Percentiles rank a stretch among this genome's conserved stretches.
phyloP scores from a whole-genome alignment of 1,284 basidiomycete species.

The Stereum hirsutum region DNA sequence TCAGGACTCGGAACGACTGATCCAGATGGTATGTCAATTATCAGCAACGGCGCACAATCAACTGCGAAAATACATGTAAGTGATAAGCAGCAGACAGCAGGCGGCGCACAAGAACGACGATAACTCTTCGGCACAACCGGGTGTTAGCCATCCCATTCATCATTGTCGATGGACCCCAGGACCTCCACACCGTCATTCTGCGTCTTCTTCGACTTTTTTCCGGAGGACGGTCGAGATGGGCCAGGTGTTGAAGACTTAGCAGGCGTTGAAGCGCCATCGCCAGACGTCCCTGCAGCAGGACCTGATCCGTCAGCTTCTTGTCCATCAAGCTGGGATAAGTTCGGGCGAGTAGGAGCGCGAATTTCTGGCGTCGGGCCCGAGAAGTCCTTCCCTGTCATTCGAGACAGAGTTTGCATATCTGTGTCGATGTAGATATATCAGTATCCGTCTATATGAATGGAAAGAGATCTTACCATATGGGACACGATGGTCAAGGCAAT shows the following conservation, averaged over 20 bases:
- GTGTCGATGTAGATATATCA: background rate
- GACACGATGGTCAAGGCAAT: constrained; percentile 54
- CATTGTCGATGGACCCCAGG: constrained; percentile 18
- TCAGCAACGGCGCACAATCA: no score
- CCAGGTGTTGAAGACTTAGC: no score
- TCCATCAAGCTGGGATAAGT: constrained; percentile 10
- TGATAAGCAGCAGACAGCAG: no score
- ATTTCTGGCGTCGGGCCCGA: constrained; percentile 72
- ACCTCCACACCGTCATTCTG: constrained; percentile 16
- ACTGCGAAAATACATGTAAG: no score
- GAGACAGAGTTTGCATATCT: constrained; percentile 64
- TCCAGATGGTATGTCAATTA: no score
- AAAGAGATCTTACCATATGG: constrained; percentile 45
- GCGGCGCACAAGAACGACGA: no score
- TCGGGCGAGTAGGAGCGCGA: constrained; percentile 35
- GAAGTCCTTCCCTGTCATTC: constrained; percentile 76
- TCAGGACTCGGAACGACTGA: no score
- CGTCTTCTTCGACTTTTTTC: constrained; percentile 7
- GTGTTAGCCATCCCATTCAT: constrained; percentile 11
- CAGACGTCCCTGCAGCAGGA: background rate
- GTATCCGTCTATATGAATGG: constrained; percentile 13
- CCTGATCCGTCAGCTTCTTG: background rate
- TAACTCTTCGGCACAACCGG: no score
- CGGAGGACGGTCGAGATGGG: no score
- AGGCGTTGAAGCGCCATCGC: no score